Base-by-base conservation (phyloP, 2,329 filamentous ascomycete genomes). In the Nigrospora osmanthi region DNA sequence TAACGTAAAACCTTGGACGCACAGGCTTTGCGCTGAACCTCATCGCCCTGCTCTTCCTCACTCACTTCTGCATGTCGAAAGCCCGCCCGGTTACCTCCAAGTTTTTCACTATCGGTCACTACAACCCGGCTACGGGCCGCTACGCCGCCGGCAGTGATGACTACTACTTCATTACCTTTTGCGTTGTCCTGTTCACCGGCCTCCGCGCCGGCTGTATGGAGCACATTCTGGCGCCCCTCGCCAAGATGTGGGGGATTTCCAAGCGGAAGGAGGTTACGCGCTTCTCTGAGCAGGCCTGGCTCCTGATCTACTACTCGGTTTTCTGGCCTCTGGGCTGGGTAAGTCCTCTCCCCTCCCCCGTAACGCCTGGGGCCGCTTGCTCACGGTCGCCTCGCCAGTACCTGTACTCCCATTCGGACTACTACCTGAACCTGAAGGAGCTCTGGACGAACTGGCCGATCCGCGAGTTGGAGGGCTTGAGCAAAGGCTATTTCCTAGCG, bases 251-350 rank as follows among this genome's bases (percentile, higher is more conserved):
- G 51, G 91, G 91, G 33, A 78, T 96, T 55, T 75, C 76, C 55
- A 87, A 84, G 59, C 75, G 73, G 60, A 96, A 95, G 69, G 80
- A 81, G 39, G 71, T 85, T 48, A 80, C 87, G 40, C 80, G 93
- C 47, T 95, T 97, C 67, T 89, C 89, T 50, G 93, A 98, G 69
- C 93, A 98, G 69, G 88, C 84, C 39, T 97, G 91, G 88, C 73
- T 95, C 60, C 69, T 94, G 46, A 65, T 93, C 38, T 97, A 96
- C 69, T 91, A 91, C 64, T 70, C 70, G 38, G 70, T 83, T 45
- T 91, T 90, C 61, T 97, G 89, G 86, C 75, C 81, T 12, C 70
- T 91, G 49, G 93, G 93, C 54, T 76, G 94, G 73, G 87, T 95
- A 73, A 56, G 83, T 68, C 13, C 12, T 28, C 12, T 16, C 12